Evolutionary conservation across 2,329 filamentous ascomycete species (phyloP), one percentile per base, ranked within the genome.

Genomic region (Graphilbum sp.): DNA sequence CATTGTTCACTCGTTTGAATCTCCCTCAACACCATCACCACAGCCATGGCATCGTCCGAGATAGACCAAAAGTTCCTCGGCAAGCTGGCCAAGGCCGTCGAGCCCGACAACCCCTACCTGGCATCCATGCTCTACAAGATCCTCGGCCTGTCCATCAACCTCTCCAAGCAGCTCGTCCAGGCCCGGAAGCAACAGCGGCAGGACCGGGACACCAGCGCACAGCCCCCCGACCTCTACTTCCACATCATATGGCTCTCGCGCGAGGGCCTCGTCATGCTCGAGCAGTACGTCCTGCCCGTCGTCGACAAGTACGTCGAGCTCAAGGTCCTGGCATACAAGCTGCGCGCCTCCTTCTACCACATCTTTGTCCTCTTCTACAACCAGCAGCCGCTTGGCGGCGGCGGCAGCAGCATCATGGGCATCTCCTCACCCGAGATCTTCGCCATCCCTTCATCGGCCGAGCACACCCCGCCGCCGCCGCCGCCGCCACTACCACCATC

Each of bases 11-110:
- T n/a, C n/a, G n/a, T n/a, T n/a, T n/a, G n/a, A n/a, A n/a, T n/a
- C n/a, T n/a, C n/a, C n/a, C n/a, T n/a, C n/a, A n/a, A n/a, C n/a
- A n/a, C 5, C 10, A 9, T n/a, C 27, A 5, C 27, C 27, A 15
- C 27, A 43, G 52, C 54, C 45, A 98, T 96, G 90, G 90, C 90
- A 62, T 90, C 87, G 54, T 90, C 86, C 43, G 85, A 94, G 61
- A 85, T 96, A 45, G 90, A 98, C 58, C 87, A 94, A 63, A 98
- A 96, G 63, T 94, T 92, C 60, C 70, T 98, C 52, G 86, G 85
- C 61, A 79, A 76, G 54, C 78, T 94, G 54, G 88, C 90, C 55
- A 81, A 78, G 59, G 70, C 76, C 44, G 86, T 85, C 48, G 76
- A 79, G 53, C 63, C 71, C 43, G 77, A 83, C 49, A 90, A 88